Conservation (phyloP, 805 yeast genomes). For the Candida awuae region DNA sequence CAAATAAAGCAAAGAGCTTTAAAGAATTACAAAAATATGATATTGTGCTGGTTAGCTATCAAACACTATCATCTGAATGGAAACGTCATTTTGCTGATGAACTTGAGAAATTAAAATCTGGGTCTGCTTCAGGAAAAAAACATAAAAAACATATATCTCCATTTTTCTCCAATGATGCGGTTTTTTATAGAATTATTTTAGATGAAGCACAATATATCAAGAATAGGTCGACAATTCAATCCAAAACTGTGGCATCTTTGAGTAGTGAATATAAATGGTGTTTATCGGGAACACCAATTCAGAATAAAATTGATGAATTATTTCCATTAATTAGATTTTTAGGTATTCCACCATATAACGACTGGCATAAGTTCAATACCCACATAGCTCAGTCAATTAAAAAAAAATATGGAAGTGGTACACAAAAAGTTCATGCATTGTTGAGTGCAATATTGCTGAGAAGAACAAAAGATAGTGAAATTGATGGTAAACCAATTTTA, state of each 20-base stretch:
- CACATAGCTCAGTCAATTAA: constrained; percentile 54
- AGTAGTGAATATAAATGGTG: constrained; percentile 38
- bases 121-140: constrained; percentile 34
- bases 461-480: constrained; percentile 59
- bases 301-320: constrained; percentile 46
- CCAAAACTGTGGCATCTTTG: constrained; percentile 38
- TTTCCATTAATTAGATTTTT: constrained; percentile 46
- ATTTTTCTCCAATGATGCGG: constrained; percentile 44
- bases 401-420: constrained; percentile 22
- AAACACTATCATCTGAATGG: constrained; percentile 69
- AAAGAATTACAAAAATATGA: constrained; percentile 49
- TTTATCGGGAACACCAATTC: constrained; percentile 54
- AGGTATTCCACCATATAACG: constrained; percentile 54
- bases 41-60: constrained; percentile 72
- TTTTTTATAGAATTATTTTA: constrained; percentile 42
- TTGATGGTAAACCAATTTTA: constrained; percentile 75
- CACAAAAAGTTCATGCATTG: constrained; percentile 58
- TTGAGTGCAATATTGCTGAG: constrained; percentile 68
- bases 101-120: constrained; percentile 25
- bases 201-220: constrained; percentile 54
- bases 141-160: constrained; percentile 49
- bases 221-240: constrained; percentile 40
- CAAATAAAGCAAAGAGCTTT: constrained; percentile 36
- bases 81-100: constrained; percentile 50
- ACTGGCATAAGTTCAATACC: constrained; percentile 43